Evolutionary conservation across 164 flowering plant species (phyloP).

Genomic region (Aristolochia contorta): DNA sequence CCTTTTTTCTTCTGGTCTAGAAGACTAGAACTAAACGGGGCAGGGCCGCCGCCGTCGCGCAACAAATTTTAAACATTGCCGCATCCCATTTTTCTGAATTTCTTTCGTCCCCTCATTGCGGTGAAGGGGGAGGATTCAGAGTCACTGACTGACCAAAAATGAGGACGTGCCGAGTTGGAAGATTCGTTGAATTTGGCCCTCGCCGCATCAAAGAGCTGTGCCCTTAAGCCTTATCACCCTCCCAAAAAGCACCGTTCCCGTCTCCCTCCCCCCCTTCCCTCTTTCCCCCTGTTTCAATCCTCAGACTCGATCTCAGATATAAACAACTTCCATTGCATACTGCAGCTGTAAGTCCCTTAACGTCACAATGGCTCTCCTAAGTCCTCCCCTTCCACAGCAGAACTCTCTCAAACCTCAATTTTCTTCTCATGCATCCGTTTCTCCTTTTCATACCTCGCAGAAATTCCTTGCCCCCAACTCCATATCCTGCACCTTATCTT

Average conservation of each 20-base stretch:
- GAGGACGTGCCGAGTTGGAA: background rate
- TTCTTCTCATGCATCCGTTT: conserved; percentile 1
- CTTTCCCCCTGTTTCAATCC: background rate
- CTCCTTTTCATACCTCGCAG: background rate
- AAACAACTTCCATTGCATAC: background rate
- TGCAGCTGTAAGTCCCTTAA: background rate
- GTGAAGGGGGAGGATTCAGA: too few species aligned
- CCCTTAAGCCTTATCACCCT: conserved; percentile 3
- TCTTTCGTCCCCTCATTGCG: too few species aligned
- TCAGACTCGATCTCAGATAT: background rate
- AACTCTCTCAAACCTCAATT: background rate
- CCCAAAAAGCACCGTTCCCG: background rate
- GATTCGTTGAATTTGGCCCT: conserved; percentile 8
- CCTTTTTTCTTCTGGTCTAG: too few species aligned
- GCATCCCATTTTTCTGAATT: too few species aligned
- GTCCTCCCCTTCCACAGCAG: conserved; percentile 6
- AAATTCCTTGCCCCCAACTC: conserved; percentile 1
- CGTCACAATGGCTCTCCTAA: conserved; percentile 9
- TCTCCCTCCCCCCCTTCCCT: background rate
- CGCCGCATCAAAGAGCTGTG: conserved; percentile 3
- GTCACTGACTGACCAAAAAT: too few species aligned
- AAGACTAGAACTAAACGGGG: too few species aligned
- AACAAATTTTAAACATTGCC: too few species aligned
- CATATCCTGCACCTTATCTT: conserved; percentile 3
- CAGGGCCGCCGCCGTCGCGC: too few species aligned